Percentiles rank a stretch among this genome's conserved stretches.
Conservation (phyloP, 352 stramenopile species). For the Thraustochytrium sp. region DNA sequence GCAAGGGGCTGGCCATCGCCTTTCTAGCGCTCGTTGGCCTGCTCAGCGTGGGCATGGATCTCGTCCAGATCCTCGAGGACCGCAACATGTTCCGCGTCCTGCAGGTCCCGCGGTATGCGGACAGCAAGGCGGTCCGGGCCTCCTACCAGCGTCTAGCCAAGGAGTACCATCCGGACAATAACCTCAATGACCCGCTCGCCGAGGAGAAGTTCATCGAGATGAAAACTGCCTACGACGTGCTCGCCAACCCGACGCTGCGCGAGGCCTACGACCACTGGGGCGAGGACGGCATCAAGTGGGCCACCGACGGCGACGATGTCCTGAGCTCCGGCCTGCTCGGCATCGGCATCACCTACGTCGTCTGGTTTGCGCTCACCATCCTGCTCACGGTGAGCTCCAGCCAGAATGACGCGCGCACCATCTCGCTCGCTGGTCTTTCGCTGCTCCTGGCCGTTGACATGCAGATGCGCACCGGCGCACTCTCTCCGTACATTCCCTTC, state of each 20-base stretch:
- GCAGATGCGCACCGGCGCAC: neutral
- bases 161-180: constrained; percentile 32
- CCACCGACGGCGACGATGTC: neutral
- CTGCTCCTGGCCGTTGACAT: constrained; percentile 20
- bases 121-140: constrained; percentile 10
- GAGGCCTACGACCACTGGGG: constrained; percentile 30
- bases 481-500: neutral
- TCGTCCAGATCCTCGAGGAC: neutral
- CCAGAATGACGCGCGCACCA: neutral
- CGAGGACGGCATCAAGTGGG: constrained; percentile 2
- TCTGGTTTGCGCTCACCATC: constrained; percentile 40
- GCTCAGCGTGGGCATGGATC: constrained; percentile 22
- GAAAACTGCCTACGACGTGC: constrained; percentile 30
- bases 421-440: constrained; percentile 1
- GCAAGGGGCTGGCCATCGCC: neutral
- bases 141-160: constrained; percentile 11
- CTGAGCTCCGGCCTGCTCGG: neutral
- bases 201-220: constrained; percentile 15
- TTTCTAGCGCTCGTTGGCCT: constrained; percentile 8
- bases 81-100: neutral
- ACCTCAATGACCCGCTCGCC: constrained; percentile 2
- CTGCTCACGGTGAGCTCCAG: constrained; percentile 9
- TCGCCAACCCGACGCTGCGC: constrained; percentile 15
- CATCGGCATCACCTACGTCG: constrained; percentile 20
- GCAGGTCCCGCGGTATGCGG: neutral